phyloP scores from a whole-genome alignment of 495 filamentous ascomycete species.

The Daldinia grandis region DNA sequence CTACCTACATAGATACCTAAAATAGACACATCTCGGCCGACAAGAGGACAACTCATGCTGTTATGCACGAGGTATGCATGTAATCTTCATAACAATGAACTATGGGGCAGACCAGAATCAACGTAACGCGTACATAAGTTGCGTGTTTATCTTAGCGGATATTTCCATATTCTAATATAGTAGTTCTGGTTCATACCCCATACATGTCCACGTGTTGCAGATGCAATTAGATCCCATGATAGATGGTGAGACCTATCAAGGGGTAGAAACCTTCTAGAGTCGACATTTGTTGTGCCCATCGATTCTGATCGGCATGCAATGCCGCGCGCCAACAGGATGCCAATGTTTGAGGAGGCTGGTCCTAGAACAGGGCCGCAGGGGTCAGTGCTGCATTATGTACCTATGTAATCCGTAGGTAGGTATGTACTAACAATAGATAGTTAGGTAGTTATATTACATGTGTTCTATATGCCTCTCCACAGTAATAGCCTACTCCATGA shows the following conservation, averaged over 20 bases:
- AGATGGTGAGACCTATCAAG: constrained; percentile 19
- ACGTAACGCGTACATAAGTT: not conserved
- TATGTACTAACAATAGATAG: not conserved
- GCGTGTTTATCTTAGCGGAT: not conserved
- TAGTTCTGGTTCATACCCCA: not conserved
- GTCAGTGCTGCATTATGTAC: not conserved
- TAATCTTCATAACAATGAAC: not conserved
- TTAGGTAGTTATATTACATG: too few relatives aligned
- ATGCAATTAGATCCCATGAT: not conserved
- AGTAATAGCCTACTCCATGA: not conserved
- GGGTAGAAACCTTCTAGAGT: constrained; percentile 17
- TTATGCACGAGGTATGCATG: not conserved
- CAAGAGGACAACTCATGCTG: not conserved
- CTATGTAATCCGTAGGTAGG: too few relatives aligned
- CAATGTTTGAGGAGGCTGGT: constrained; percentile 8
- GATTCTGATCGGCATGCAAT: constrained; percentile 21
- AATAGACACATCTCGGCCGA: not conserved
- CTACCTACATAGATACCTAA: too few relatives aligned
- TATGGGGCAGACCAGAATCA: not conserved
- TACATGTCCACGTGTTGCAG: not conserved
- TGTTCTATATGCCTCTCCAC: not conserved
- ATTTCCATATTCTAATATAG: not conserved
- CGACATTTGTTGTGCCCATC: not conserved
- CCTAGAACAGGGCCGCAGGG: not conserved
- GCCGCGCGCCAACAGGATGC: constrained; percentile 28